Evolutionary conservation across 371 early-diverging fungal species (phyloP), one percentile per base, ranked within the genome.

Genomic region (Rhizopus arrhizus): DNA sequence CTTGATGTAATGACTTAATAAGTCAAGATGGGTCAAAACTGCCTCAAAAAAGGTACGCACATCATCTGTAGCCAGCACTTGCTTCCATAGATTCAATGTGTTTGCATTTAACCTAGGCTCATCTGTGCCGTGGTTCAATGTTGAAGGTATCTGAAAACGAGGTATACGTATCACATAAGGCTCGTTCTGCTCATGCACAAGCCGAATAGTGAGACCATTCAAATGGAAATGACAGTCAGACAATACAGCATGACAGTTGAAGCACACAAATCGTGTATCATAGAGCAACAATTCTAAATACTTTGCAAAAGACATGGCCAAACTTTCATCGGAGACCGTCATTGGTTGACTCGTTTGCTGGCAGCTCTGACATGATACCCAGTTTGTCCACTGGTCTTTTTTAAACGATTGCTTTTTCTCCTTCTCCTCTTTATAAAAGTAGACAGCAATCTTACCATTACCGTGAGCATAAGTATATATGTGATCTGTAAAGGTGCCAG

Each of bases 161-260:
- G 89, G 86, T 28, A 82, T 65, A 5, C 87, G 73, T 65, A 89
- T 73, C 57, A 85, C 87, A 60, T 86, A 89, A 40, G 82, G 57
- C 7, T 73, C 74, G 10, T 77, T 74, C 2, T 66, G 66, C 61
- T 87, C 86, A 36, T 70, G 78, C 12, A 66, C 77, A 28, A 89
- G 73, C n/a, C 69, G 74, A 49, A 87, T 75, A 0, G 72, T 73
- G 3, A 75, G 58, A 0, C 70, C 70, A 3, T 69, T 60, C 6
- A 68, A 61, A 32, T 75, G 62, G 58, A 85, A 88, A 42, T 75
- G 81, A 0, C 82, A 74, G 2, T 43, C 12, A 43, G 43, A 6
- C 15, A 2, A 2, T n/a, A 36, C 6, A 11, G 43, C 43, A n/a
- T 11, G 43, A 38, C 64, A 1, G 74, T 66, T 0, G 77, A 22